A percentile compares a stretch with the other conserved stretches of the same genome.
Conservation (phyloP, 148 eudicot species). For the Fagopyrum tataricum region DNA sequence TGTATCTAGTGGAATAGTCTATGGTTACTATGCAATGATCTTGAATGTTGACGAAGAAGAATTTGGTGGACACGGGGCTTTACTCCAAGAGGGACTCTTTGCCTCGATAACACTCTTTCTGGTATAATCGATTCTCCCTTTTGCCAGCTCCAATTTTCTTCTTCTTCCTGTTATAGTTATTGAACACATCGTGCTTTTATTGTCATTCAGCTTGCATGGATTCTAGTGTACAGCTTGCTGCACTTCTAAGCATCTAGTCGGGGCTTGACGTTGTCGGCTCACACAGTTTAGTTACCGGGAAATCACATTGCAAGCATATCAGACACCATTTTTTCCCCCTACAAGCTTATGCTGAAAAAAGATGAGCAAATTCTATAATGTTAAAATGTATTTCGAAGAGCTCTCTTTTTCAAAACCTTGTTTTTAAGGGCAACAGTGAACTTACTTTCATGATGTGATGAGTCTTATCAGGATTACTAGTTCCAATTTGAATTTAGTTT, state of each 20-base stretch:
- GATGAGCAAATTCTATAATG: background rate
- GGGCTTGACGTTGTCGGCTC: conserved; percentile 4
- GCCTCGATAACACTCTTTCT: conserved; percentile 86
- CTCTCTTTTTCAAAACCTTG: conserved; percentile 2
- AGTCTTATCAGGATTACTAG: background rate
- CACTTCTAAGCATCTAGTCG: conserved; percentile 52
- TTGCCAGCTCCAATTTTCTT: background rate
- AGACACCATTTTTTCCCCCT: background rate
- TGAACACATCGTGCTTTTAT: background rate
- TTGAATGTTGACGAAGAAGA: conserved; percentile 93
- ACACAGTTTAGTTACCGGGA: background rate
- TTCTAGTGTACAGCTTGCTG: conserved; percentile 84
- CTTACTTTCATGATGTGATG: background rate
- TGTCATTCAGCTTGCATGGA: conserved; percentile 75
- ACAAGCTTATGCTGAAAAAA: background rate
- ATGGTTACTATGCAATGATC: conserved; percentile 76
- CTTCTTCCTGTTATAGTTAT: background rate
- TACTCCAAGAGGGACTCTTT: conserved; percentile 95
- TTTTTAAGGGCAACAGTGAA: background rate
- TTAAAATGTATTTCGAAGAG: conserved; percentile 2
- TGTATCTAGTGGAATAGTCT: conserved; percentile 68
- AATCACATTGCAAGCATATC: background rate
- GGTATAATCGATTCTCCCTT: conserved; percentile 32
- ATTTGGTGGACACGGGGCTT: conserved; percentile 91
- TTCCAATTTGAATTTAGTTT: background rate